Evolutionary conservation across 1,284 basidiomycete genomes (phyloP), one percentile per base, ranked within the genome.

Genomic region (Marasmius oreades): DNA sequence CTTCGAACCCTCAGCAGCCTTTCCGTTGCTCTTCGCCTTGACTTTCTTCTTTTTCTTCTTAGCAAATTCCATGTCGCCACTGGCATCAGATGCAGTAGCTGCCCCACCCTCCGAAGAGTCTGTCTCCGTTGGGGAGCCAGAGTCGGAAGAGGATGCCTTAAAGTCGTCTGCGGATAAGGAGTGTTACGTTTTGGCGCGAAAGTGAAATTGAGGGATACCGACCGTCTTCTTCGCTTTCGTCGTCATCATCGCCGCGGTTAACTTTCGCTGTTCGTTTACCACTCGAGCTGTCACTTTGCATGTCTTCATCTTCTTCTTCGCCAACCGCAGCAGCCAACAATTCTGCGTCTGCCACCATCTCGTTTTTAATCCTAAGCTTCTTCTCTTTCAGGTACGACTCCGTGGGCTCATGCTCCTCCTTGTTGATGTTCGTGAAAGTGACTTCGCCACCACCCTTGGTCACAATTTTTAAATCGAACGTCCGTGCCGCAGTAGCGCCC

Each of bases 341-440:
- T 53, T 91, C 89, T 18, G 87, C 88, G 66, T 98, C 96, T 10
- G 83, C 80, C 58, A 93, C 89, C 83, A 97, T 95, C 82, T 98
- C 95, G 72, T 95, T 98, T 84, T 98, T 97, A 60, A 97, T 84
- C 64, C 88, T 84, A 62, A 98, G 84, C 72, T 95, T 96, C 79
- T 97, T 96, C 52, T 90, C 87, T 63, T 86, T 85, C 62, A 99
- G 76, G 73, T 92, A 98, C 24, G 81, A 77, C 65, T 94, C 92
- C 45, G 94, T 90, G 6, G 85, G 80, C 59, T 92, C 90, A 63
- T 96, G 90, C 70, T 99, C 97, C 70, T 98, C 97, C 72, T 97
- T 95, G 74, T 91, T 93, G 73, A 99, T 88, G 10, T 92, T 91
- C 4, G 91, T 92, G 75, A 99, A 99, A 18, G 86, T 90, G 67